Evolutionary conservation across 192 early-diverging fungal genomes (phyloP).

Genomic region (Backusella morwellensis): DNA sequence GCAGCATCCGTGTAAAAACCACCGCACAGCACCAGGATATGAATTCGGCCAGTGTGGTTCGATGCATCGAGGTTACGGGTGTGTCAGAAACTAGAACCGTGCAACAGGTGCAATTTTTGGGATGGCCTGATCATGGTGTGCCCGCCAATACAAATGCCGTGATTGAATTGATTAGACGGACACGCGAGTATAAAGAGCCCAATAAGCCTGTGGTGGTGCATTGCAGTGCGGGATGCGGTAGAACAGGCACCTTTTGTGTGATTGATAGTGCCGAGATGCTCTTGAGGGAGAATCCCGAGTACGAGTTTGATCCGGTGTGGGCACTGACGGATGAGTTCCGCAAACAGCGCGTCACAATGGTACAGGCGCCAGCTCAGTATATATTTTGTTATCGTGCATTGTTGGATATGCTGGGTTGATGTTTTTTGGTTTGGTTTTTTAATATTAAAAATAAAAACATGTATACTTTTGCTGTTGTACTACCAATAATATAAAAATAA

Average conservation of each 20-base stretch:
- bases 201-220: slow-evolving; percentile 70
- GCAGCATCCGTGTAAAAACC: background rate
- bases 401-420: slow-evolving; percentile 18
- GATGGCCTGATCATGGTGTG: slow-evolving; percentile 83
- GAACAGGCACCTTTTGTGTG: slow-evolving; percentile 82
- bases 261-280: slow-evolving; percentile 28
- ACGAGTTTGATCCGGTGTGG: slow-evolving; percentile 61
- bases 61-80: background rate
- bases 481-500: too few relatives aligned
- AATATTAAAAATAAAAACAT: background rate
- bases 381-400: slow-evolving; percentile 75
- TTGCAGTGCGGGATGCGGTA: slow-evolving; percentile 85
- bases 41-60: background rate
- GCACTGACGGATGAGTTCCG: slow-evolving; percentile 62
- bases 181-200: slow-evolving; percentile 1
- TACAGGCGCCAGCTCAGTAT: slow-evolving; percentile 76
- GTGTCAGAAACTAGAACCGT: slow-evolving; percentile 24
- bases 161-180: slow-evolving; percentile 41
- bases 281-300: background rate
- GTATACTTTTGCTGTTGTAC: too few relatives aligned
- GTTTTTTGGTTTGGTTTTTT: background rate
- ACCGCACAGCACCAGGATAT: background rate
- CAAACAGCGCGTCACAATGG: slow-evolving; percentile 75
- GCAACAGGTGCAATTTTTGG: slow-evolving; percentile 72
- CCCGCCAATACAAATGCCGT: slow-evolving; percentile 57